phyloP scores from a whole-genome alignment of 208 protist species.

The Wallacemonas sp. region DNA sequence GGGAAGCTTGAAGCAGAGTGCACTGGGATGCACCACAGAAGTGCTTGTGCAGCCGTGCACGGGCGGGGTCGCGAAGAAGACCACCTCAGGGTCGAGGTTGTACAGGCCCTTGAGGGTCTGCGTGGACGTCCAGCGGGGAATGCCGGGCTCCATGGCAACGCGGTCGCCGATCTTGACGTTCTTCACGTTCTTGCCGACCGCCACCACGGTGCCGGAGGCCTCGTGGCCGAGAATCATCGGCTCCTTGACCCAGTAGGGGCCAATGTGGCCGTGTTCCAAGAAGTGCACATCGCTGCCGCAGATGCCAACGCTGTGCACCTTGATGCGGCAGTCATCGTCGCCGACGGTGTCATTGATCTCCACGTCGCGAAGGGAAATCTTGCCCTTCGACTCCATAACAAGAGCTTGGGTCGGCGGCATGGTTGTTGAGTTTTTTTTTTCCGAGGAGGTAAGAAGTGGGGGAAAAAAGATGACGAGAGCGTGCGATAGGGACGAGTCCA shows the following conservation, averaged over 20 bases:
- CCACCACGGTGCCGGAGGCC: constrained; percentile 52
- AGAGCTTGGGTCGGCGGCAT: constrained; percentile 61
- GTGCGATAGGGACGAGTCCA: too few species aligned
- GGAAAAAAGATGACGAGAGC: too few species aligned
- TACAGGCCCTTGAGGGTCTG: constrained; percentile 63
- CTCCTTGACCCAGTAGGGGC: constrained; percentile 50
- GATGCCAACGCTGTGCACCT: constrained; percentile 67
- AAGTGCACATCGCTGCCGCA: constrained; percentile 78
- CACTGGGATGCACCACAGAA: constrained; percentile 57
- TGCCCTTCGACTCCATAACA: constrained; percentile 47
- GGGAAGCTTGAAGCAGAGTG: constrained; percentile 65
- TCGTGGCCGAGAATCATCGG: constrained; percentile 79
- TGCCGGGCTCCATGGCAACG: constrained; percentile 73
- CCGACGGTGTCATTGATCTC: constrained; percentile 51
- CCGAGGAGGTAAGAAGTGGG: too few species aligned
- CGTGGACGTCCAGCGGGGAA: constrained; percentile 54
- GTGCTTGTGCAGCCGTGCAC: constrained; percentile 51
- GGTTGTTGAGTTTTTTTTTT: too few species aligned
- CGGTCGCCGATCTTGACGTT: constrained; percentile 61
- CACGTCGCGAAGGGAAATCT: constrained; percentile 40
- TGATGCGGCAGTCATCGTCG: constrained; percentile 47
- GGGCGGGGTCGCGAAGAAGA: constrained; percentile 76
- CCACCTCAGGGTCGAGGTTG: constrained; percentile 69
- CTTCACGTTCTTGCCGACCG: constrained; percentile 47
- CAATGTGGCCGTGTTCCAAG: constrained; percentile 62